Percentiles rank a stretch among this genome's conserved stretches.
These are phyloP conservation scores for Canariomyces notabilis DNA, from an alignment of 2,329 filamentous ascomycete species.

Conservation along the genomic window DNA sequence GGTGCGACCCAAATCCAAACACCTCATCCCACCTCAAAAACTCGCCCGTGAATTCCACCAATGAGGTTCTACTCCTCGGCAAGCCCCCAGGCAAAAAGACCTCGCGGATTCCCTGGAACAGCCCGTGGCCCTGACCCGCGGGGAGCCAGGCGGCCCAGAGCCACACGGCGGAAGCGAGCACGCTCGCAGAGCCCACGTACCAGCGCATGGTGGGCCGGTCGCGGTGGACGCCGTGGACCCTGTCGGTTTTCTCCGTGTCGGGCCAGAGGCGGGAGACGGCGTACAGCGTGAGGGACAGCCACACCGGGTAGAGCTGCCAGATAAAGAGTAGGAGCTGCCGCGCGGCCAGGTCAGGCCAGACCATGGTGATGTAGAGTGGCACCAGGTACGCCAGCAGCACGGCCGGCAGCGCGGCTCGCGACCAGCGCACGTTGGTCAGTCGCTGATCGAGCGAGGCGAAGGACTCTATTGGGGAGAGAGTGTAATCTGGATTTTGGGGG, in stretches of 20 bases:
- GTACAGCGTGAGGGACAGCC: constrained; percentile 2
- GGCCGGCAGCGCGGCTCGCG: constrained; percentile 12
- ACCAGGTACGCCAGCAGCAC: constrained; percentile 10
- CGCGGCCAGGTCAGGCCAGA: constrained; percentile 6
- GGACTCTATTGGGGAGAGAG: constrained; percentile 15
- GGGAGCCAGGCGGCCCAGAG: background rate
- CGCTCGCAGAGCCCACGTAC: constrained; percentile 7
- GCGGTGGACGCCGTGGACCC: background rate
- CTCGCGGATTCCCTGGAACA: background rate
- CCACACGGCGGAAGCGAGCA: constrained; percentile 10
- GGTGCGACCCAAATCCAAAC: constrained; percentile 10
- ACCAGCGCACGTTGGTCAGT: constrained; percentile 12
- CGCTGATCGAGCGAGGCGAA: constrained; percentile 17
- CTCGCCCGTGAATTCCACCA: constrained; percentile 6
- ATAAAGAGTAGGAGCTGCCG: constrained; percentile 10
- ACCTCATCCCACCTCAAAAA: constrained; percentile 16
- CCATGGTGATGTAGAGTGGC: constrained; percentile 10
- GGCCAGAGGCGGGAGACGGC: background rate
- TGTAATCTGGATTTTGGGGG: constrained; percentile 8
- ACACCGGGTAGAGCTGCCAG: constrained; percentile 18
- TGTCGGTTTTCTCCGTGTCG: constrained; percentile 13
- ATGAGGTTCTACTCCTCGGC: background rate
- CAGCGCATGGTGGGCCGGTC: constrained; percentile 14
- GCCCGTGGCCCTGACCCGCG: background rate
- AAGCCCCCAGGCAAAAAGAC: constrained; percentile 10